Evolutionary conservation across 805 yeast species (phyloP).

Genomic region (Candida awuae): DNA sequence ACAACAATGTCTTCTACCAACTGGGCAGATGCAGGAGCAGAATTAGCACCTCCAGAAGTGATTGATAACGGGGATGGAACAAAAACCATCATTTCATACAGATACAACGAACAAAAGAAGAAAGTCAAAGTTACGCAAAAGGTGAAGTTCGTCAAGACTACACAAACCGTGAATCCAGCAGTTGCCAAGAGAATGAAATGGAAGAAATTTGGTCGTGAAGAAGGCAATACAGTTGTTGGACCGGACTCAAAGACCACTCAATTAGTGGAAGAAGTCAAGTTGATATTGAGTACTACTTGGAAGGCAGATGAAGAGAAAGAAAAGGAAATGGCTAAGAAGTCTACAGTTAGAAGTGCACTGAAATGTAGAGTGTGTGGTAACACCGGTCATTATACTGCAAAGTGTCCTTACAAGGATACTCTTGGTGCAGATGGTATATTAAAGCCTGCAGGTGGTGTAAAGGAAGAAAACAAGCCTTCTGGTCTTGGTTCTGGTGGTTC

Average conservation of each 20-base stretch:
- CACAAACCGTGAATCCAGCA: constrained; percentile 73
- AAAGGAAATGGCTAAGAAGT: constrained; percentile 45
- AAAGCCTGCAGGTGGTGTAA: constrained; percentile 14
- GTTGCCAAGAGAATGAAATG: constrained; percentile 87
- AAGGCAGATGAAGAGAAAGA: constrained; percentile 69
- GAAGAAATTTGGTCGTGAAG: constrained; percentile 82
- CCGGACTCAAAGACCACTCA: constrained; percentile 86
- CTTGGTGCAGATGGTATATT: constrained; percentile 40
- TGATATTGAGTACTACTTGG: constrained; percentile 71
- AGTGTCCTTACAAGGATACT: constrained; percentile 93
- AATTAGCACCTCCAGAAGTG: constrained; percentile 66
- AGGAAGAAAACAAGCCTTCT: constrained; percentile 5
- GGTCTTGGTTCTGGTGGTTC: constrained; percentile 18
- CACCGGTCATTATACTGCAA: constrained; percentile 74
- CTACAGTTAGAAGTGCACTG: constrained; percentile 39
- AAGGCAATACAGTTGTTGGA: constrained; percentile 59
- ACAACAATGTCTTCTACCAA: constrained; percentile 21
- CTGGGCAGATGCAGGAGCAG: constrained; percentile 67
- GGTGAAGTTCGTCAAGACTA: constrained; percentile 66
- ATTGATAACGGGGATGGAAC: constrained; percentile 81
- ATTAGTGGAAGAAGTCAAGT: constrained; percentile 73
- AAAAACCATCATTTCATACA: constrained; percentile 74
- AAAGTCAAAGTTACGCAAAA: constrained; percentile 83
- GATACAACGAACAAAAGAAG: constrained; percentile 68
- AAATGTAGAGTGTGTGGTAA: constrained; percentile 91